Percentiles rank a stretch among this genome's conserved stretches.
Conservation (phyloP, 129 eudicot genomes). For the Gnaphalium uliginosum region DNA sequence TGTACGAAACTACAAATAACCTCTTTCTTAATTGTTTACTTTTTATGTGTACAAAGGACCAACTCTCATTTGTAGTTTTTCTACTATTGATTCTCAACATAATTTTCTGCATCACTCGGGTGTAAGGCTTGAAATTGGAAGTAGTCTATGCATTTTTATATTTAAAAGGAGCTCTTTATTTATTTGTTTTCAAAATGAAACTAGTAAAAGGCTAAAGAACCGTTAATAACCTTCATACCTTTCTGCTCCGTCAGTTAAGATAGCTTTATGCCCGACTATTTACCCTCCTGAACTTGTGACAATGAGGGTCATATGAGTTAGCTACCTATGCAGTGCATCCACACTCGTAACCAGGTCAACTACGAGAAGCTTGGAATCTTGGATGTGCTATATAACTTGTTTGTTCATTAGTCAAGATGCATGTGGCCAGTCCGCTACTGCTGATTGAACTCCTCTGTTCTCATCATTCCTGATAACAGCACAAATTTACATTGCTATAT, state of each 20-base stretch:
- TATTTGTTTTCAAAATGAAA: not conserved
- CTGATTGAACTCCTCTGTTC: not conserved
- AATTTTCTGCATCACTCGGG: not conserved
- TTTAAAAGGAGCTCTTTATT: constrained; percentile 6
- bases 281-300: constrained; percentile 12
- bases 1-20: no score
- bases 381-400: not conserved
- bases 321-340: constrained; percentile 6
- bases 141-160: not conserved
- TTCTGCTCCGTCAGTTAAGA: constrained; percentile 8
- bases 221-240: not conserved
- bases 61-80: no score
- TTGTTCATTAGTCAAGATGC: not conserved
- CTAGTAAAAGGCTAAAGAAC: not conserved
- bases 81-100: not conserved
- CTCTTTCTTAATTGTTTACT: not conserved
- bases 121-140: not conserved
- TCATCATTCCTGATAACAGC: constrained; percentile 16
- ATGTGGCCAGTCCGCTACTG: constrained; percentile 21
- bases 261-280: constrained; percentile 9
- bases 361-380: not conserved
- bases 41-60: not conserved
- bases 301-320: constrained; percentile 1
- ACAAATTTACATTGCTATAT: constrained; percentile 5
- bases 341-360: not conserved